These are phyloP conservation scores for Uncinocarpus reesii DNA, from an alignment of 2,329 filamentous ascomycete species.

Conservation along the genomic window DNA sequence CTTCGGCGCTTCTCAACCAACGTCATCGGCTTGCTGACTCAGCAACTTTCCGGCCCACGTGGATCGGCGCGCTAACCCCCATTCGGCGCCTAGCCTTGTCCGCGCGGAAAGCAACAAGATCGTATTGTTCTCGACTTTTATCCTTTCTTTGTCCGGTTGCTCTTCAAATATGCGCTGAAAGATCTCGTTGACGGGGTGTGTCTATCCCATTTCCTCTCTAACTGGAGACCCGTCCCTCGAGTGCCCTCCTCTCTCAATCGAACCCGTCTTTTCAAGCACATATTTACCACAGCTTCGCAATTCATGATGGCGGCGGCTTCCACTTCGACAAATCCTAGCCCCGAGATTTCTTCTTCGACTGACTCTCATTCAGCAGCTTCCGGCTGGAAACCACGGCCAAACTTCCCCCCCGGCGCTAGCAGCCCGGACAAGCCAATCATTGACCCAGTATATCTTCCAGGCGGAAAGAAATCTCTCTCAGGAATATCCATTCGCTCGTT, in stretches of 20 bases:
- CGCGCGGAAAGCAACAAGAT: background rate
- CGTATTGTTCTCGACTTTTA: slow-evolving; percentile 9
- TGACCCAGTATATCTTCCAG: slow-evolving; percentile 28
- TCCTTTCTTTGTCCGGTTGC: slow-evolving; percentile 4
- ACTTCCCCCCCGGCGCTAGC: slow-evolving; percentile 26
- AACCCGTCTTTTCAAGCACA: background rate
- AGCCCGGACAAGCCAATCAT: slow-evolving; percentile 1
- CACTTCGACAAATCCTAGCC: too few relatives aligned
- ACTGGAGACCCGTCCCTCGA: background rate
- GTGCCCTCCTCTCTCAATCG: background rate
- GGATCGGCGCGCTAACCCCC: background rate
- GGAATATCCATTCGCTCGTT: slow-evolving; percentile 40
- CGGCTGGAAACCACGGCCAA: slow-evolving; percentile 24
- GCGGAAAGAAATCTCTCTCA: slow-evolving; percentile 34
- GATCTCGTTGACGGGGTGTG: background rate
- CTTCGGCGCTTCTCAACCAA: background rate
- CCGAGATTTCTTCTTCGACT: background rate
- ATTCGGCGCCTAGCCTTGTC: background rate
- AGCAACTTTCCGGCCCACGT: background rate
- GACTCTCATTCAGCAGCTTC: background rate
- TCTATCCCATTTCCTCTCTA: background rate
- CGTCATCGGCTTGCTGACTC: background rate
- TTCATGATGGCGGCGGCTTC: too few relatives aligned
- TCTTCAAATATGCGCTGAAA: slow-evolving; percentile 1
- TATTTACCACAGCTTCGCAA: too few relatives aligned